Evolutionary conservation across 176 grass and related monocot genomes (phyloP), one percentile per base, ranked within the genome.

Genomic region (Carex cristatella): DNA sequence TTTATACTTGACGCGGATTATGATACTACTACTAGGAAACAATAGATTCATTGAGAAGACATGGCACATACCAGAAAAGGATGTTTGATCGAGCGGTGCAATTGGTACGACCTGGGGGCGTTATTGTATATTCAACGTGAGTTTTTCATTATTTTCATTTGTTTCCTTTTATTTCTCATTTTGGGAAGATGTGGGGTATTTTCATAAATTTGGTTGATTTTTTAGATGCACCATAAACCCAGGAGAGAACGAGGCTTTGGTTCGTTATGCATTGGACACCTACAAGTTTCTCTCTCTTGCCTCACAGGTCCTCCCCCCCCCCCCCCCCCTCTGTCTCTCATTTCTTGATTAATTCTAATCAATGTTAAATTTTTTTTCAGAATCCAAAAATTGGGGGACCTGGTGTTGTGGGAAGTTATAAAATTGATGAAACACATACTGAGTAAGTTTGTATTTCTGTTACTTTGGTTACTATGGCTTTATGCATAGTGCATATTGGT

Each of bases 191-290:
- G 31, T n/a, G 63, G 19, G 2, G 23, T 7, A 55, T 51, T 74
- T 73, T 49, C 9, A 79, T 84, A 28, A 16, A 30, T 19, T 18
- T 10, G 12, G 10, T 79, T n/a, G 77, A 32, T 65, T 64, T 92
- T 88, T 85, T 84, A 98, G 95, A 68, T 98, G 95, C 91, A 98
- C 95, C 14, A 93, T 98, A 90, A 98, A 98, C 84, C 95, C 95
- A 64, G 92, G 95, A 76, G 95, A 98, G 78, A 98, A 94, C 38
- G 95, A 98, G 83, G 84, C 91, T 72, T 91, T 98, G 85, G 93
- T 98, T 40, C 88, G 93, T 85, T 98, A 98, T 88, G 95, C 95
- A 59, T 88, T 98, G 69, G 93, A 94, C 88, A 92, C 85, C 12
- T 93, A 98, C 84, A 88, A 93, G 69, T 95, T 89, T 82, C 88